phyloP scores from a whole-genome alignment of 495 filamentous ascomycete species.

The Penicillium angulare region DNA sequence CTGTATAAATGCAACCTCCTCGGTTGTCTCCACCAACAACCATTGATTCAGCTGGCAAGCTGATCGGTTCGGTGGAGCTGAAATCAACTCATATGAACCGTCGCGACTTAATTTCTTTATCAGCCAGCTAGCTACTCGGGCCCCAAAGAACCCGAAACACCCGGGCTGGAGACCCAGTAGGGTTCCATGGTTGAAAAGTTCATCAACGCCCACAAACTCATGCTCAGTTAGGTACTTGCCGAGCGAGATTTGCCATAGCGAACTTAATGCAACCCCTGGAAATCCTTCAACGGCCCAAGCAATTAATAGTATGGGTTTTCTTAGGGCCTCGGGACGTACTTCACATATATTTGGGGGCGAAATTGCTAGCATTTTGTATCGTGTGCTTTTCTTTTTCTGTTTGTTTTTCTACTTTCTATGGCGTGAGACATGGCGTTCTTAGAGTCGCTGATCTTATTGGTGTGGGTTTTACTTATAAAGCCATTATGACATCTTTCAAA shows the following conservation, averaged over 20 bases:
- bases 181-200: neutral
- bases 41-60: neutral
- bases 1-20: conserved; percentile 3
- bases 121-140: conserved; percentile 5
- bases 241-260: neutral
- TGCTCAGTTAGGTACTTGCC: neutral
- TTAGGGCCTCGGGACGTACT: neutral
- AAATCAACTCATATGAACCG: neutral
- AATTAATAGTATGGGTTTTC: neutral
- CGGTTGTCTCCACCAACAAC: conserved; percentile 6
- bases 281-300: neutral
- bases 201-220: neutral
- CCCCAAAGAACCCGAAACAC: neutral
- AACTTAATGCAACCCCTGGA: conserved; percentile 1
- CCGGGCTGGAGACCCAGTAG: neutral
- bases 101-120: neutral
- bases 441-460: conserved; percentile 11
- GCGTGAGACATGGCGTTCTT: conserved; percentile 20
- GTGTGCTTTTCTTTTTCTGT: too few species aligned
- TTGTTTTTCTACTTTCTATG: too few species aligned
- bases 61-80: conserved; percentile 18
- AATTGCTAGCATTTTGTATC: too few species aligned
- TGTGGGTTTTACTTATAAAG: neutral
- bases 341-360: neutral
- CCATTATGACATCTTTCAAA: too few species aligned